Percentiles rank a stretch among this genome's conserved stretches.
Conservation (phyloP, 1,139 yeast species). For the Candida sp. region DNA sequence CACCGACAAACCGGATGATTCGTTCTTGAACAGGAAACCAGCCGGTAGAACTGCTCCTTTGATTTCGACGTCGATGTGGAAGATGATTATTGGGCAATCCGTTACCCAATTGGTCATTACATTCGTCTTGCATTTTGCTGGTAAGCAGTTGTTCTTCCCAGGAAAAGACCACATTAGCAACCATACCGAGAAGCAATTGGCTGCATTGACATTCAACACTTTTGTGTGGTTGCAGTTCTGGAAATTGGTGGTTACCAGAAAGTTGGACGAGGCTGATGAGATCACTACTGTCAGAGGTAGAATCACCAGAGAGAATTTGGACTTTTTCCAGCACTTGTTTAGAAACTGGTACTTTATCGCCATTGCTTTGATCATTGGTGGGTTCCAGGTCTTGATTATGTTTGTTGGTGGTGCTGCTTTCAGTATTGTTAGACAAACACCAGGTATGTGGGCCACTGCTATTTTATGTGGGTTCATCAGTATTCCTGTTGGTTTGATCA, state of each 20-base stretch:
- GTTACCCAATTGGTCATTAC: slow-evolving; percentile 78
- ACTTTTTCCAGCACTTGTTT: slow-evolving; percentile 81
- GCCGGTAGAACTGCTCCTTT: slow-evolving; percentile 82
- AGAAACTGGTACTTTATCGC: slow-evolving; percentile 81
- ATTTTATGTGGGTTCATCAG: slow-evolving; percentile 82
- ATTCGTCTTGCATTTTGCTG: slow-evolving; percentile 81
- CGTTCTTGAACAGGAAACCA: slow-evolving; percentile 80
- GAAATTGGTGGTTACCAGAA: slow-evolving; percentile 89
- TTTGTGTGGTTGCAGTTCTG: slow-evolving; percentile 99
- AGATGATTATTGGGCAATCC: slow-evolving; percentile 94
- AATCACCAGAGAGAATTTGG: slow-evolving; percentile 63
- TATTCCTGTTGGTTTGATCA: slow-evolving; percentile 76
- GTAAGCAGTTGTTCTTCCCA: slow-evolving; percentile 62
- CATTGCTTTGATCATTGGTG: slow-evolving; percentile 77
- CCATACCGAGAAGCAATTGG: slow-evolving; percentile 61
- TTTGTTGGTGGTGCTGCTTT: slow-evolving; percentile 98
- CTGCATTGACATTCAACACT: slow-evolving; percentile 90
- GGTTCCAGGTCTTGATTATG: slow-evolving; percentile 89
- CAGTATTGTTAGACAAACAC: slow-evolving; percentile 76
- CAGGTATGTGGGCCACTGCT: slow-evolving; percentile 91
- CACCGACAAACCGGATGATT: slow-evolving; percentile 93
- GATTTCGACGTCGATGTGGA: slow-evolving; percentile 96
- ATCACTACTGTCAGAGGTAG: slow-evolving; percentile 59
- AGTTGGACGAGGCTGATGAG: slow-evolving; percentile 88
- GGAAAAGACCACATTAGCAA: slow-evolving; percentile 33